phyloP scores from a whole-genome alignment of 202 grass and related monocot species.

The Hordeum pubiflorum region DNA sequence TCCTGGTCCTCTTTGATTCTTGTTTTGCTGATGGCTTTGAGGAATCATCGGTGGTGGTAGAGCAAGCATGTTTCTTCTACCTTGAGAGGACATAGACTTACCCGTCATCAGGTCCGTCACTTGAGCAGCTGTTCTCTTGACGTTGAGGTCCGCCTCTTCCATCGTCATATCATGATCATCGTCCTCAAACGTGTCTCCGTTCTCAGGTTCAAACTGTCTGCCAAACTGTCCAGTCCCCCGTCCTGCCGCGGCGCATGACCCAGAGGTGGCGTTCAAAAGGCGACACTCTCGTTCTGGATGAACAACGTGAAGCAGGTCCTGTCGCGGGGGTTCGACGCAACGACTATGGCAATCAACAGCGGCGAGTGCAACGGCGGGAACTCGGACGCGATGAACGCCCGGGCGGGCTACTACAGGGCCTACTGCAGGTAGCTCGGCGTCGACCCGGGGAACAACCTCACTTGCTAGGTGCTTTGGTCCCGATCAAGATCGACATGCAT shows the following conservation, averaged over 20 bases:
- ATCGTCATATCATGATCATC: too few relatives aligned
- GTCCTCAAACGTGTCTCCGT: too few relatives aligned
- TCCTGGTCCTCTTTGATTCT: too few relatives aligned
- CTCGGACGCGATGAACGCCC: background rate
- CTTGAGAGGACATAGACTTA: too few relatives aligned
- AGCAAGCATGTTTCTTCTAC: too few relatives aligned
- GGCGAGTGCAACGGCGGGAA: constrained; percentile 51
- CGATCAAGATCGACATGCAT: background rate
- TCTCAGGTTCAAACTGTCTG: too few relatives aligned
- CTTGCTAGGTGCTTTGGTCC: constrained; percentile 12
- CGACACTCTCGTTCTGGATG: constrained; percentile 80
- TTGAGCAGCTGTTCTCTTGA: too few relatives aligned
- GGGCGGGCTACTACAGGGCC: constrained; percentile 41
- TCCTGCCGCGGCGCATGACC: constrained; percentile 24
- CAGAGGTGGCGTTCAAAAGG: constrained; percentile 42
- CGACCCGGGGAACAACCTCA: constrained; percentile 44
- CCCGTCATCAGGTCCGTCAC: too few relatives aligned
- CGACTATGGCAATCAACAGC: constrained; percentile 47
- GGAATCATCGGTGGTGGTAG: too few relatives aligned
- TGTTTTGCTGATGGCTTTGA: too few relatives aligned
- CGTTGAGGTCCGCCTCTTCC: too few relatives aligned
- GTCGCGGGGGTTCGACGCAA: constrained; percentile 52
- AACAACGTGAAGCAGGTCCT: constrained; percentile 36
- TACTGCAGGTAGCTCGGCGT: constrained; percentile 55
- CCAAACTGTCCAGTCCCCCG: too few relatives aligned